A percentile compares a stretch with the other conserved stretches of the same genome.
phyloP scores from a whole-genome alignment of 345 rosid genomes.

The Eucalyptus pauciflora region DNA sequence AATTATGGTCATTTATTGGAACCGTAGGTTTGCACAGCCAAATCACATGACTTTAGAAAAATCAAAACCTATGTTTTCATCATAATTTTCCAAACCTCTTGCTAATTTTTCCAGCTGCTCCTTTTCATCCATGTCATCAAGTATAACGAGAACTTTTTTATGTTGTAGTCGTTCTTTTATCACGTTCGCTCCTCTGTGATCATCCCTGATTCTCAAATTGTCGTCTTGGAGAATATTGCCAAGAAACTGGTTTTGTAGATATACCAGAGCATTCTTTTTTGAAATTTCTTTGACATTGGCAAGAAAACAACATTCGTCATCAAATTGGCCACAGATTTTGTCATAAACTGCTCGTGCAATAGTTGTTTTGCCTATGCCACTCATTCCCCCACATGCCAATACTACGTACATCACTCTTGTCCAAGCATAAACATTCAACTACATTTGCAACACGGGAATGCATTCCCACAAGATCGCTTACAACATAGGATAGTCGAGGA shows the following conservation, averaged over 20 bases:
- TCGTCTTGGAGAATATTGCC: background rate
- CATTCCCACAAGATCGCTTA: too few relatives aligned
- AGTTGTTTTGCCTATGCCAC: background rate
- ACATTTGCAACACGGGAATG: too few relatives aligned
- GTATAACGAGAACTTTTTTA: background rate
- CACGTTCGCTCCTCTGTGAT: background rate
- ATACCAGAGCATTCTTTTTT: background rate
- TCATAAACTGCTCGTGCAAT: background rate
- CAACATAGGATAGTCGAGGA: background rate
- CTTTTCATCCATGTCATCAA: background rate
- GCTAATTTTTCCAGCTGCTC: background rate
- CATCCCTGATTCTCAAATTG: background rate
- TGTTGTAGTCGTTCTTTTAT: background rate
- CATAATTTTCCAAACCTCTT: background rate
- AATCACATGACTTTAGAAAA: background rate
- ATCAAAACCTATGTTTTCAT: background rate
- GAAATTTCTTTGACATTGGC: slow-evolving; percentile 8
- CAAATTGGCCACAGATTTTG: background rate
- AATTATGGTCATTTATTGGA: background rate
- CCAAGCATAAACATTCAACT: too few relatives aligned
- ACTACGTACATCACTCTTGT: background rate
- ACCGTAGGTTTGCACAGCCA: background rate
- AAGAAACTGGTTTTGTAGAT: background rate
- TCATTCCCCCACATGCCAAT: background rate
- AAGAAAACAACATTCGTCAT: slow-evolving; percentile 6